Percentiles rank a stretch among this genome's conserved stretches.
Evolutionary conservation across 371 early-diverging fungal species (phyloP).

Genomic region (Actinomortierella ambigua): DNA sequence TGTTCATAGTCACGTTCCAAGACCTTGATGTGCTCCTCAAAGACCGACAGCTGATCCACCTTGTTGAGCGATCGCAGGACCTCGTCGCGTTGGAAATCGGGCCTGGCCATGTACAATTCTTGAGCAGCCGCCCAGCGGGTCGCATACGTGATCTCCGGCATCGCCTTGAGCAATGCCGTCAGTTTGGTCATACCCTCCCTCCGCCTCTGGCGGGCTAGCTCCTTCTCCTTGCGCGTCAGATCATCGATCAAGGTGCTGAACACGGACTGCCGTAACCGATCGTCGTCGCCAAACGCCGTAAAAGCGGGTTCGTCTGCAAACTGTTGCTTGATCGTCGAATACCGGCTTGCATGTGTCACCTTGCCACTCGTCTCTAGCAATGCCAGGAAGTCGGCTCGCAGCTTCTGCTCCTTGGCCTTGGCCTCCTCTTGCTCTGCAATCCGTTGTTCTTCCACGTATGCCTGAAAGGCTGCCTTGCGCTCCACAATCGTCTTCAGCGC

Average conservation of each 20-base stretch:
- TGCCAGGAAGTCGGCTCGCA: constrained; percentile 48
- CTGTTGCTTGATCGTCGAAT: constrained; percentile 30
- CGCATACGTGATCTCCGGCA: constrained; percentile 65
- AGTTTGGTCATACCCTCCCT: constrained; percentile 72
- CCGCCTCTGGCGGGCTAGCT: constrained; percentile 63
- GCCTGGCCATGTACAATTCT: constrained; percentile 50
- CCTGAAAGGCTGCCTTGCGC: constrained; percentile 80
- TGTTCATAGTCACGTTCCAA: constrained; percentile 67
- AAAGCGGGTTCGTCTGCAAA: constrained; percentile 45
- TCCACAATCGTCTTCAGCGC: constrained; percentile 80
- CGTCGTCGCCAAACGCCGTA: constrained; percentile 43
- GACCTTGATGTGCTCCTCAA: constrained; percentile 74
- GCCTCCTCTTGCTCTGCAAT: constrained; percentile 52
- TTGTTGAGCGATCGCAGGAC: constrained; percentile 75
- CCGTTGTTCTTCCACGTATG: constrained; percentile 64
- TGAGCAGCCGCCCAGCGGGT: constrained; percentile 78
- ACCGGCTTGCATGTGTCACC: constrained; percentile 39
- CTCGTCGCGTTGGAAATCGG: constrained; percentile 57
- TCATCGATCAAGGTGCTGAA: constrained; percentile 37
- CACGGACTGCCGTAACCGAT: constrained; percentile 20
- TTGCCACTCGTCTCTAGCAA: constrained; percentile 46
- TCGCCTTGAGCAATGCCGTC: constrained; percentile 54
- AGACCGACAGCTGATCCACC: constrained; percentile 80
- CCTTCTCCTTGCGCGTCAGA: constrained; percentile 55
- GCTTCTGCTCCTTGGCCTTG: constrained; percentile 38